Percentiles rank a stretch among this genome's conserved stretches.
phyloP scores from a whole-genome alignment of 768 basidiomycete genomes.

The Termitomyces sp. region DNA sequence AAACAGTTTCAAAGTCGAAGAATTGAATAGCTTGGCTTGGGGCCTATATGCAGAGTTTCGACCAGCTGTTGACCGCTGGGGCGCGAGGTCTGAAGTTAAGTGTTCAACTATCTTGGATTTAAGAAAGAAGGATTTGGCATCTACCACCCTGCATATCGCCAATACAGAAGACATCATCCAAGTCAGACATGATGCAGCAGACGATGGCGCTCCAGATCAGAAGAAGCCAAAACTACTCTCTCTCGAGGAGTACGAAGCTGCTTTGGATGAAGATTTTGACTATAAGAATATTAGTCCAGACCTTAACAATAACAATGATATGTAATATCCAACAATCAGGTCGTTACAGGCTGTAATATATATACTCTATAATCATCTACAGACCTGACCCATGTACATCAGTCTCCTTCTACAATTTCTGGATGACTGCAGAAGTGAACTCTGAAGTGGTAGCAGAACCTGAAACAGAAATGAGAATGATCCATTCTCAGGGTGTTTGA shows the following conservation, averaged over 20 bases:
- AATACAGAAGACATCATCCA: slow-evolving; percentile 9
- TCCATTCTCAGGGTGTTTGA: neutral
- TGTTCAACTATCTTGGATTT: slow-evolving; percentile 65
- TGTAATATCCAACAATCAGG: slow-evolving; percentile 5
- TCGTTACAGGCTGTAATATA: slow-evolving; percentile 14
- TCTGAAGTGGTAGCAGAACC: slow-evolving; percentile 90
- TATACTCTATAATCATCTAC: slow-evolving; percentile 16
- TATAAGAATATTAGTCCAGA: slow-evolving; percentile 37
- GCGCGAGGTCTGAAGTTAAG: slow-evolving; percentile 67
- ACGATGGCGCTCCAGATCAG: slow-evolving; percentile 12
- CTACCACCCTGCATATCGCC: slow-evolving; percentile 10
- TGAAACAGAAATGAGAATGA: slow-evolving; percentile 21
- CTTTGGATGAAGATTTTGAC: slow-evolving; percentile 38
- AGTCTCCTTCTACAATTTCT: slow-evolving; percentile 58
- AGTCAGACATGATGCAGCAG: slow-evolving; percentile 7
- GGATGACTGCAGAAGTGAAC: slow-evolving; percentile 90
- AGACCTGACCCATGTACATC: neutral
- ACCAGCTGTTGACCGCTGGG: slow-evolving; percentile 80
- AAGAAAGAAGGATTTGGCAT: slow-evolving; percentile 26
- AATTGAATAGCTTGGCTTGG: slow-evolving; percentile 67
- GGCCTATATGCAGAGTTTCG: slow-evolving; percentile 84
- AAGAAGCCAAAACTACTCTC: slow-evolving; percentile 38
- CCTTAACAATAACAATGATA: neutral
- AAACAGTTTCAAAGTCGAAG: slow-evolving; percentile 47
- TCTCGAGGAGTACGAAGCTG: slow-evolving; percentile 49